Conservation (phyloP, 129 eudicot species). For the Helichrysum umbraculigerum region DNA sequence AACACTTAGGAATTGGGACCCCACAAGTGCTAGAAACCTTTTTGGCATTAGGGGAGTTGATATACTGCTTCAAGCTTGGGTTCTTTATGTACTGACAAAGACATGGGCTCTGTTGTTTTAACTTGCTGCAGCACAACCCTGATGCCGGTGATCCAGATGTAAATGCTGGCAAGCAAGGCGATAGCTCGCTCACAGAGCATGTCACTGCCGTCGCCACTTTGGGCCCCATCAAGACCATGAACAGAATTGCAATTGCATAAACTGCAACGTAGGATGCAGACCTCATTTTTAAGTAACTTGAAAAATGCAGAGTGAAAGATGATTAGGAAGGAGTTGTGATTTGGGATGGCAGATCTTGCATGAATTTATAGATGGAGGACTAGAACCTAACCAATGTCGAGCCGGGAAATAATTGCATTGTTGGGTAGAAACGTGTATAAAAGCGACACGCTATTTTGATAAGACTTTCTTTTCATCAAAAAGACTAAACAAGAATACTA, state of each 20-base stretch:
- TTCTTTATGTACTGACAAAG: slow-evolving; percentile 17
- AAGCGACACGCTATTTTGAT: neutral
- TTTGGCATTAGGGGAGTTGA: slow-evolving; percentile 27
- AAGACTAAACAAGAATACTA: neutral
- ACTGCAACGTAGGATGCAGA: neutral
- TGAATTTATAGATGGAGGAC: slow-evolving; percentile 14
- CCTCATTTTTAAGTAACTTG: neutral
- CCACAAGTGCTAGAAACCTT: slow-evolving; percentile 21
- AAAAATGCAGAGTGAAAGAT: neutral
- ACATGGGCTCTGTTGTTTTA: slow-evolving; percentile 27
- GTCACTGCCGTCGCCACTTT: slow-evolving; percentile 15
- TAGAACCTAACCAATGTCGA: neutral
- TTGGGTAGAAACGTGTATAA: neutral
- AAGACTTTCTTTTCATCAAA: neutral
- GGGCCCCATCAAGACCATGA: slow-evolving; percentile 13
- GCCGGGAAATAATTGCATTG: neutral
- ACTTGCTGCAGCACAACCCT: neutral
- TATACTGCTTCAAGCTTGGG: slow-evolving; percentile 8
- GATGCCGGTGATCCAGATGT: slow-evolving; percentile 10
- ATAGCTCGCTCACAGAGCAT: slow-evolving; percentile 21
- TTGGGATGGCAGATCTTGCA: slow-evolving; percentile 1
- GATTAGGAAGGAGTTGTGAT: neutral
- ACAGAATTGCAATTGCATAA: neutral
- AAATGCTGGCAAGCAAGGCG: slow-evolving; percentile 12
- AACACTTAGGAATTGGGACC: slow-evolving; percentile 21